Evolutionary conservation across 2,329 filamentous ascomycete genomes (phyloP).

Genomic region (Graphilbum sp.): DNA sequence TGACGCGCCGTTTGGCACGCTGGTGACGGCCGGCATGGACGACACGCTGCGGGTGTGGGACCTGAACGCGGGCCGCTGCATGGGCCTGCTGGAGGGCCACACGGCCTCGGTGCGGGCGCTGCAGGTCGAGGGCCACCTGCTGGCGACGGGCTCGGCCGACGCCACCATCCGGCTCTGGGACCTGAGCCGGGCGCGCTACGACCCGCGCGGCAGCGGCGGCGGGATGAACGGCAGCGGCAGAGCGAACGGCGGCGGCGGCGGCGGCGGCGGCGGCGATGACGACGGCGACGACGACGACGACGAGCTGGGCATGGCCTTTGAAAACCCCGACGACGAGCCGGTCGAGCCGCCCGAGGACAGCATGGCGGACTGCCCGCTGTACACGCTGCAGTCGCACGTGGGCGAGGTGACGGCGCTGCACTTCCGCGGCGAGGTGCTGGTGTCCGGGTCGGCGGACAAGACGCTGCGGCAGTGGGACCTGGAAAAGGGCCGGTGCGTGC

Average conservation of each 20-base stretch:
- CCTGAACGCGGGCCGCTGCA: constrained; percentile 80
- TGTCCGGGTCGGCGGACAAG: constrained; percentile 94
- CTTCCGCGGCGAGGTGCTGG: constrained; percentile 74
- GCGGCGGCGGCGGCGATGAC: constrained; percentile 35
- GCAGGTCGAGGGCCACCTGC: constrained; percentile 89
- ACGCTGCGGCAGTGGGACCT: constrained; percentile 96
- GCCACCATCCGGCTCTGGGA: constrained; percentile 94
- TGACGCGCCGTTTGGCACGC: constrained; percentile 88
- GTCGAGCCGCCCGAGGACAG: constrained; percentile 60
- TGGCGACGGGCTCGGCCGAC: constrained; percentile 88
- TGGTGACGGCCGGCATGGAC: constrained; percentile 84
- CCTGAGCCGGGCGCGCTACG: constrained; percentile 72
- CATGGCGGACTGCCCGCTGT: constrained; percentile 81
- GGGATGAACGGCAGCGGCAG: constrained; percentile 17
- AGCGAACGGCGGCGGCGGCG: constrained; percentile 44
- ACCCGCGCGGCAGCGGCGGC: constrained; percentile 50
- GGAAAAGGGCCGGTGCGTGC: constrained; percentile 90
- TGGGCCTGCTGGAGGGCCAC: constrained; percentile 83
- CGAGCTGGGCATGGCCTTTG: constrained; percentile 55
- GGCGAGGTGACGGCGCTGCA: constrained; percentile 90
- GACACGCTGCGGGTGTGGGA: constrained; percentile 96
- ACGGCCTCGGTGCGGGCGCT: constrained; percentile 83
- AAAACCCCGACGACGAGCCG: constrained; percentile 49
- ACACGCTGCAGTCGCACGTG: constrained; percentile 75
- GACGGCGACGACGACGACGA: constrained; percentile 29